Conservation (phyloP, 192 early-diverging fungal genomes). For the Gonapodya prolifera region DNA sequence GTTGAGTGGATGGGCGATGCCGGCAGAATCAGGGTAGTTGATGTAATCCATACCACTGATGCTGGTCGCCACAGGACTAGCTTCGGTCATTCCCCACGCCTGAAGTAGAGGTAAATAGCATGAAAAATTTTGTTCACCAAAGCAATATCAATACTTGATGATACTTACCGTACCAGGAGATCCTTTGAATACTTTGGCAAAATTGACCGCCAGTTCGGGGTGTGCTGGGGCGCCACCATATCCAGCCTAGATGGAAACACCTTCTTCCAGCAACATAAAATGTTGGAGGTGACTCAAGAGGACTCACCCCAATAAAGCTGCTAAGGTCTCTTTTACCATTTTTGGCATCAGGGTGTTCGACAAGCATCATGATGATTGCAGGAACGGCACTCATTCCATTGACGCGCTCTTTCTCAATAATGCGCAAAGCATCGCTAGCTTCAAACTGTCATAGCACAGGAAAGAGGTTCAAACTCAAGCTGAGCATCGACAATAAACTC, state of each 20-base stretch:
- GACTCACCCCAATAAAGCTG: not conserved
- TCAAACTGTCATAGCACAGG: constrained; percentile 5
- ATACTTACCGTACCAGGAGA: not conserved
- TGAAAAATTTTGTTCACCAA: not conserved
- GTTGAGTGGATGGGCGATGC: not conserved
- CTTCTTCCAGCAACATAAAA: not conserved
- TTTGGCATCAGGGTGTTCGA: constrained; percentile 12
- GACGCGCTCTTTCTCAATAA: constrained; percentile 14
- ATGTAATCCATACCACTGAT: not conserved
- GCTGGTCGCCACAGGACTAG: constrained; percentile 3
- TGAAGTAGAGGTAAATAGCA: not conserved
- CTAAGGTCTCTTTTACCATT: constrained; percentile 3
- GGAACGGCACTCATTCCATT: constrained; percentile 12
- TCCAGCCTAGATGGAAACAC: constrained; percentile 4
- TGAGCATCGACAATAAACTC: no score
- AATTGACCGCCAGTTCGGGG: constrained; percentile 3
- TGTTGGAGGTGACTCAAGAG: not conserved
- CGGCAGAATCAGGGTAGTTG: constrained; percentile 9
- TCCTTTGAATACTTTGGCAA: constrained; percentile 4
- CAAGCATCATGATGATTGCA: constrained; percentile 11
- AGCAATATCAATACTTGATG: not conserved
- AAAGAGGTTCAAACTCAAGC: no score
- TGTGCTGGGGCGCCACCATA: constrained; percentile 10
- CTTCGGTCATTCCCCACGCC: constrained; percentile 13
- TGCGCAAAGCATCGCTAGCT: constrained; percentile 5